These are phyloP conservation scores for Aspergillus pseudonomiae DNA, from an alignment of 2,329 filamentous ascomycete species.

Conservation along the genomic window DNA sequence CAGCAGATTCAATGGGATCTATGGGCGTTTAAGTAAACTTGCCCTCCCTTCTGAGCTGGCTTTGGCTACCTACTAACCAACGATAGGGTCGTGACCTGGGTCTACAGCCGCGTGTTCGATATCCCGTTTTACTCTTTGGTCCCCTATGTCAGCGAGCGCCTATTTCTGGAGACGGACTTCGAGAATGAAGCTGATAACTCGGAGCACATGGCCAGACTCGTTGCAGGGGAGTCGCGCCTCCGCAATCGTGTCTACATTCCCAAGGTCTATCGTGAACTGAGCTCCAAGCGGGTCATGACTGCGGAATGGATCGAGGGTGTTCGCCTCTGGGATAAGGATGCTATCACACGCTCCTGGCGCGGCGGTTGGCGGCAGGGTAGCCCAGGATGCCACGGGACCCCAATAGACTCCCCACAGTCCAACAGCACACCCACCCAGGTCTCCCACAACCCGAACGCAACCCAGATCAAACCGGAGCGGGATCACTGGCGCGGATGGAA, in stretches of 20 bases:
- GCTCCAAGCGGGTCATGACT: slow-evolving; percentile 81
- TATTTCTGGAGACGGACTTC: slow-evolving; percentile 93
- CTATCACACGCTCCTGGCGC: slow-evolving; percentile 75
- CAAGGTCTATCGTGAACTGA: slow-evolving; percentile 78
- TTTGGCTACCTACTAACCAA: slow-evolving; percentile 18
- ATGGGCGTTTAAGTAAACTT: slow-evolving; percentile 81
- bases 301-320: slow-evolving; percentile 98
- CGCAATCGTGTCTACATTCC: slow-evolving; percentile 86
- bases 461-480: slow-evolving; percentile 77
- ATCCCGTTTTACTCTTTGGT: slow-evolving; percentile 90
- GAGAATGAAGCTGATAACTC: slow-evolving; percentile 88
- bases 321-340: slow-evolving; percentile 86
- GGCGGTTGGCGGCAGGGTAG: slow-evolving; percentile 76
- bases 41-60: not conserved
- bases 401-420: slow-evolving; percentile 61
- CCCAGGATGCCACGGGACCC: slow-evolving; percentile 72
- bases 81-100: slow-evolving; percentile 70
- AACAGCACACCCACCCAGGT: slow-evolving; percentile 50
- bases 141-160: slow-evolving; percentile 88
- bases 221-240: slow-evolving; percentile 74
- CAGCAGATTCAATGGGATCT: slow-evolving; percentile 92
- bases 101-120: slow-evolving; percentile 87
- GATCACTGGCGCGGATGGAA: slow-evolving; percentile 74
- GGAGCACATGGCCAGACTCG: slow-evolving; percentile 76
- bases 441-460: slow-evolving; percentile 33